Conservation (phyloP, 2,329 filamentous ascomycete species). For the Diplodia scrobiculata region DNA sequence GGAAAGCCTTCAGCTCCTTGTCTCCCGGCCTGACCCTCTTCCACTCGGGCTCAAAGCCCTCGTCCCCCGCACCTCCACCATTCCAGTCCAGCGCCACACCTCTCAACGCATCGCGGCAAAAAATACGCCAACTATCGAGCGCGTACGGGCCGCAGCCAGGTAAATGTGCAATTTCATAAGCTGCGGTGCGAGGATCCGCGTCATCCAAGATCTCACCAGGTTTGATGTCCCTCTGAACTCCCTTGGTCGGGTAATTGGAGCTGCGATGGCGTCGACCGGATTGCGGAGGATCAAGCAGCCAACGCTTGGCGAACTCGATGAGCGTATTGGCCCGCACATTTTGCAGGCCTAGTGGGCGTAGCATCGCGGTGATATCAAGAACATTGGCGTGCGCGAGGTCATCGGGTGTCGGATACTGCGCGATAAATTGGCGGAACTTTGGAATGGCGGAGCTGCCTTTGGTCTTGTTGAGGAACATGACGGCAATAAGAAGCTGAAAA, state of each 20-base stretch:
- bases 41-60: constrained; percentile 78
- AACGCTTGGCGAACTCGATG: constrained; percentile 69
- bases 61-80: constrained; percentile 52
- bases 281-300: constrained; percentile 65
- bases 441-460: constrained; percentile 74
- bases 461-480: constrained; percentile 83
- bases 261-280: constrained; percentile 60
- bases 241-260: constrained; percentile 46
- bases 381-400: constrained; percentile 55
- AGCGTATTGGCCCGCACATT: constrained; percentile 63
- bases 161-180: constrained; percentile 84
- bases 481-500: constrained; percentile 78
- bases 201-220: constrained; percentile 50
- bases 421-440: constrained; percentile 68
- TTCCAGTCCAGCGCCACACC: constrained; percentile 67
- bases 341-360: constrained; percentile 39
- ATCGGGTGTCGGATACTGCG: constrained; percentile 66
- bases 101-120: constrained; percentile 78
- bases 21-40: constrained; percentile 79
- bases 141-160: constrained; percentile 75
- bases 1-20: constrained; percentile 83
- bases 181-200: constrained; percentile 50
- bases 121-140: constrained; percentile 89
- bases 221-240: constrained; percentile 46
- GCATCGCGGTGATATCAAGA: constrained; percentile 32